phyloP scores from a whole-genome alignment of 2,329 filamentous ascomycete species.

The Aspergillus tamarii region DNA sequence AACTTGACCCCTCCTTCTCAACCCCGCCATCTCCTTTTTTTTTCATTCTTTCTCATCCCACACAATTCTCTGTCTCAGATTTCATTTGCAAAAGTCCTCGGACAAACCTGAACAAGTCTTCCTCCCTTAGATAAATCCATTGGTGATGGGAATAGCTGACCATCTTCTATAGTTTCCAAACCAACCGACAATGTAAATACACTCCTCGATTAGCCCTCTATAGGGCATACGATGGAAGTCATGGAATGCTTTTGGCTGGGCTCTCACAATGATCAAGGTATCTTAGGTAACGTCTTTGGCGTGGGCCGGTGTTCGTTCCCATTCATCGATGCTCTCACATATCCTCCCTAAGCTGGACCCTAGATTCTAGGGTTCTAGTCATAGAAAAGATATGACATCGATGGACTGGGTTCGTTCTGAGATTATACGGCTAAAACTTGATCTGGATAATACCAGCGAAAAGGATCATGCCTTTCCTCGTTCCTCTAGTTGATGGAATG shows the following conservation, averaged over 20 bases:
- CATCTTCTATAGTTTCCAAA: slow-evolving; percentile 8
- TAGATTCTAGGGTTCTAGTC: neutral
- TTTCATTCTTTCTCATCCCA: slow-evolving; percentile 1
- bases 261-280: slow-evolving; percentile 52
- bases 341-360: slow-evolving; percentile 8
- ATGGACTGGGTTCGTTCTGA: slow-evolving; percentile 51
- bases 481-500: slow-evolving; percentile 43
- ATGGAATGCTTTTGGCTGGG: slow-evolving; percentile 45
- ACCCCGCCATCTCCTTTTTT: slow-evolving; percentile 14
- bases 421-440: slow-evolving; percentile 95
- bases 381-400: slow-evolving; percentile 6
- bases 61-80: slow-evolving; percentile 14
- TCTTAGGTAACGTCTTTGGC: slow-evolving; percentile 53
- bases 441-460: slow-evolving; percentile 99
- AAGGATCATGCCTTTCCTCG: slow-evolving; percentile 85
- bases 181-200: slow-evolving; percentile 29
- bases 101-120: slow-evolving; percentile 22
- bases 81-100: slow-evolving; percentile 2
- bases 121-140: slow-evolving; percentile 15
- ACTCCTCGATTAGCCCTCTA: slow-evolving; percentile 15
- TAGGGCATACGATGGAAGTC: slow-evolving; percentile 37
- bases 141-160: slow-evolving; percentile 14
- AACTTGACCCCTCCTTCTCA: slow-evolving; percentile 39
- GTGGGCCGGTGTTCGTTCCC: slow-evolving; percentile 68
- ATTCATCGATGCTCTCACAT: slow-evolving; percentile 20